Base-by-base conservation (phyloP, 805 yeast genomes). In the Metschnikowia cerradonensis region DNA sequence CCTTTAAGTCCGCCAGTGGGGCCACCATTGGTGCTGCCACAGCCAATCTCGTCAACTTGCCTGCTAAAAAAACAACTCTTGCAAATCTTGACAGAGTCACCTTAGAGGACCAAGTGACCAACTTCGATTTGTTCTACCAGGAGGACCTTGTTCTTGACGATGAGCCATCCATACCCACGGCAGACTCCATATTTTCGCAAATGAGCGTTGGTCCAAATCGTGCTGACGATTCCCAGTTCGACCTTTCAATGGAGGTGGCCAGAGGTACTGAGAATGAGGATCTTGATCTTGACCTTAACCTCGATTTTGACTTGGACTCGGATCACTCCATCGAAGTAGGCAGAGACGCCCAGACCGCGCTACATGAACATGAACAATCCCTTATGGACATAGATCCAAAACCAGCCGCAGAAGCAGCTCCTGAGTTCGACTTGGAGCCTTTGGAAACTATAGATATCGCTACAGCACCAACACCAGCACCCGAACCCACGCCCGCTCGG, bases 71-170 rank as follows among this genome's bases (percentile, higher is more conserved):
- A 15, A 85, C 88, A 2, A 79, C 84, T 13, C 72, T 85, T 31
- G 71, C 84, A 0, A 82, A 83, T 26, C 72, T 86, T 33, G 77
- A 78, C 31, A 79, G 78, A 39, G 74, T 88, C 44, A 79, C 83
- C 1, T 73, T 90, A 57, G 82, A 78, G 60, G 96, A 90, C 67
- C 87, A 88, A 17, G 84, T 90, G 41, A 86, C 96, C 0, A 88
- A 84, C 52, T 77, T 83, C 36, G 95, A 88, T 61, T 80, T 89
- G 55, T 70, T 88, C 38, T 79, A 79, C 54, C 88, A 83, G 56
- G 88, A 82, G 42, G 86, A 86, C 32, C 67, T 74, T 54, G 56
- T 65, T 32, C 60, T 73, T 48, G 73, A 68, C 45, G 72, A 67
- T 14, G 64, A 58, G 15, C 34, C 48, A 1, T 46, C 48, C 34